These are phyloP conservation scores for Hymenoscyphus infarciens DNA, from an alignment of 2,329 filamentous ascomycete species.

Conservation along the genomic window DNA sequence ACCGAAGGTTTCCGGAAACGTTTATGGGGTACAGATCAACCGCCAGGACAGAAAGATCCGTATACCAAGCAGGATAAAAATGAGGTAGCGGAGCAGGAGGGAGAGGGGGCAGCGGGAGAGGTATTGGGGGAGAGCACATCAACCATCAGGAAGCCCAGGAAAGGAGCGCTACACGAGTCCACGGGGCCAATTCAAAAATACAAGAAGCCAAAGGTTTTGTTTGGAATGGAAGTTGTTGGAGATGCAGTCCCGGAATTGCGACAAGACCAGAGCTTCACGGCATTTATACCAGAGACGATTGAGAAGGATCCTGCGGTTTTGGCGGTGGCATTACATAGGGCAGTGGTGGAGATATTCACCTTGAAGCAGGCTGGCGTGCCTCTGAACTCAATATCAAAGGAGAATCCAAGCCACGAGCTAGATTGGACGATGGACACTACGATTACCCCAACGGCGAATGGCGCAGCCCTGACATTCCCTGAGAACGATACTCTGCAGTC, in stretches of 20 bases:
- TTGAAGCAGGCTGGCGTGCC: constrained; percentile 42
- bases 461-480: constrained; percentile 26
- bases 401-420: constrained; percentile 15
- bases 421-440: constrained; percentile 29
- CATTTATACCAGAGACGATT: constrained; percentile 40
- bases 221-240: constrained; percentile 53
- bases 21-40: constrained; percentile 48
- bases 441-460: constrained; percentile 25
- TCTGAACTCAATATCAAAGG: constrained; percentile 21
- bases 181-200: constrained; percentile 34
- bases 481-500: constrained; percentile 17
- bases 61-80: constrained; percentile 36
- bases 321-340: constrained; percentile 47
- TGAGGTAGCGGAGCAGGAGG: neutral
- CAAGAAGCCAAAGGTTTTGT: constrained; percentile 45
- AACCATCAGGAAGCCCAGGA: constrained; percentile 6
- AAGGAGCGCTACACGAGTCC: constrained; percentile 8
- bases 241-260: constrained; percentile 39
- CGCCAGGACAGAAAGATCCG: constrained; percentile 46
- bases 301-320: constrained; percentile 37
- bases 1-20: constrained; percentile 45
- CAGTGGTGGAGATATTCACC: constrained; percentile 53
- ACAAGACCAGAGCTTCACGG: constrained; percentile 41
- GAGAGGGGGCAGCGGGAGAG: constrained; percentile 7
- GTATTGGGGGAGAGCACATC: constrained; percentile 10